A percentile compares a stretch with the other conserved stretches of the same genome.
Conservation (phyloP, 2,329 filamentous ascomycete genomes). For the Conoideocrella luteorostrata region DNA sequence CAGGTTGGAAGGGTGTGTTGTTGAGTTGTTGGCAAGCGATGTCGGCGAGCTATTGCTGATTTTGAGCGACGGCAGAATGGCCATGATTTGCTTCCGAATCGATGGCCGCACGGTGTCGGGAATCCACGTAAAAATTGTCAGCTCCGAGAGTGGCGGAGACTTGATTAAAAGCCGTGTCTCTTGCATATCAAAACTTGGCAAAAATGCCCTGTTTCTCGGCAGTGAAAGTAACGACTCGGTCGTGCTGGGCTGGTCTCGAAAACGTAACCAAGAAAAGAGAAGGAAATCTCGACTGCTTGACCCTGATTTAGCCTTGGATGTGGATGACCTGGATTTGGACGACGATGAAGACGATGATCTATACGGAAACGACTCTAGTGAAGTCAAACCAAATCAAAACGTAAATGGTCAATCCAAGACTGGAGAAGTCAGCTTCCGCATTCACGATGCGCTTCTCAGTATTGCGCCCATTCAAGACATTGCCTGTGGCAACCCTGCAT, state of each 20-base stretch:
- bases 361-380: conserved; percentile 58
- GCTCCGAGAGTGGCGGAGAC: conserved; percentile 54
- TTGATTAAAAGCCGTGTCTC: conserved; percentile 58
- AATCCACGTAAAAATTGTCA: conserved; percentile 63
- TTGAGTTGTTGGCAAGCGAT: conserved; percentile 71
- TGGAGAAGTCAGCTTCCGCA: conserved; percentile 64
- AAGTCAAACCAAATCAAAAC: conserved; percentile 41
- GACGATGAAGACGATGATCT: conserved; percentile 61
- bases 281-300: conserved; percentile 57
- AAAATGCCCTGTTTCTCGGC: conserved; percentile 71
- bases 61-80: conserved; percentile 66
- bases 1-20: conserved; percentile 71
- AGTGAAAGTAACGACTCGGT: conserved; percentile 78
- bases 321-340: conserved; percentile 46
- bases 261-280: conserved; percentile 56
- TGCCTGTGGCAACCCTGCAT: conserved; percentile 55
- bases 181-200: conserved; percentile 62
- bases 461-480: conserved; percentile 75
- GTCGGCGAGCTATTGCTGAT: conserved; percentile 81
- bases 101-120: conserved; percentile 90
- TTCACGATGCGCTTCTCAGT: conserved; percentile 72
- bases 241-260: conserved; percentile 72
- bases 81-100: conserved; percentile 73
- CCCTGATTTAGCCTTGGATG: conserved; percentile 41
- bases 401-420: conserved; percentile 38